Evolutionary conservation across 1,284 basidiomycete species (phyloP).

Genomic region (Chalciporus piperatoides): DNA sequence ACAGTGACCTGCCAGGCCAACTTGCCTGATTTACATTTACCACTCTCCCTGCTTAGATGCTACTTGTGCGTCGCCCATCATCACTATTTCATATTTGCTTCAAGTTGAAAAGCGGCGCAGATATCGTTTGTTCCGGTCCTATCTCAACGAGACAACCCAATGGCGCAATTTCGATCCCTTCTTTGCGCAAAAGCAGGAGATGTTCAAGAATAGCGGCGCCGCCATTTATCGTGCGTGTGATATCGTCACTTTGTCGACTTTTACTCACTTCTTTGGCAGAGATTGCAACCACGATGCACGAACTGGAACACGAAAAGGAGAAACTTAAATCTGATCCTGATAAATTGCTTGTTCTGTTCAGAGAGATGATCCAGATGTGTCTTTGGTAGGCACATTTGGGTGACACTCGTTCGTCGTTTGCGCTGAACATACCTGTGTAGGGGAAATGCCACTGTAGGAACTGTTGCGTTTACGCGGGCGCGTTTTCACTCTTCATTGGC

Average conservation of each 20-base stretch:
- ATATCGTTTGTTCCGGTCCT: conserved; percentile 81
- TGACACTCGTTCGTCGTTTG: neutral
- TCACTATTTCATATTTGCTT: neutral
- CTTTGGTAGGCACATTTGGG: conserved; percentile 55
- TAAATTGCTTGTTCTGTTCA: conserved; percentile 65
- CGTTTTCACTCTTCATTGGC: conserved; percentile 7
- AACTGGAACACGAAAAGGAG: conserved; percentile 52
- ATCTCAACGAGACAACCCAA: conserved; percentile 65
- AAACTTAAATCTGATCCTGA: conserved; percentile 44
- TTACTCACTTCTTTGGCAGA: conserved; percentile 38
- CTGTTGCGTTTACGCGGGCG: neutral
- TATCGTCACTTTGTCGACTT: neutral
- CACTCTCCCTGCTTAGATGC: conserved; percentile 41
- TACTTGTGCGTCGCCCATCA: conserved; percentile 48
- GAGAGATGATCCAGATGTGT: conserved; percentile 86
- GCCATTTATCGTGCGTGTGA: conserved; percentile 67
- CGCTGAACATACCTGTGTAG: conserved; percentile 33
- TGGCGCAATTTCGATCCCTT: conserved; percentile 90
- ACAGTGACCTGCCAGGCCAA: neutral
- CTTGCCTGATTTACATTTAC: neutral
- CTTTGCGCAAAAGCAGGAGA: conserved; percentile 73
- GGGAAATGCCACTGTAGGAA: conserved; percentile 75
- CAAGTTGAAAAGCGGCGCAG: conserved; percentile 41
- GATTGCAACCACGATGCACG: conserved; percentile 65
- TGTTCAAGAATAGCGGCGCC: conserved; percentile 77